Percentiles rank a stretch among this genome's conserved stretches.
These are phyloP conservation scores for Chlorella sp. DNA, from an alignment of 139 green algal species.

Conservation along the genomic window DNA sequence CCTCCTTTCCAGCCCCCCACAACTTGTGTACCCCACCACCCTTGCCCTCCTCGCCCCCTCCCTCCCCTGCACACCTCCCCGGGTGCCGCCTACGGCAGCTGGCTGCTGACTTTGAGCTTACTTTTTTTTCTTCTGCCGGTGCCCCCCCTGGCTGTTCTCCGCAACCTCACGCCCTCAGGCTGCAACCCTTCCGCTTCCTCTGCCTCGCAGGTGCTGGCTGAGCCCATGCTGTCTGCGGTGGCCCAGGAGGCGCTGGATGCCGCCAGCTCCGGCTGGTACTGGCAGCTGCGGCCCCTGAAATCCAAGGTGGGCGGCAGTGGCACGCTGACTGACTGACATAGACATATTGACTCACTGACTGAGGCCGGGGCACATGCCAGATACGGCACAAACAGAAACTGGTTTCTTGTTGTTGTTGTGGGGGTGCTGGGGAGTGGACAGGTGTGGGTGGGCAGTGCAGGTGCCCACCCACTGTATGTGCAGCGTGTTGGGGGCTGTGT, in stretches of 20 bases:
- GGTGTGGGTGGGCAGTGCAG: too few relatives aligned
- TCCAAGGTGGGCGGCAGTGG: not conserved
- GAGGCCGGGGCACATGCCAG: not conserved
- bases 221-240: slow-evolving; percentile 67
- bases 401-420: not conserved
- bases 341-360: not conserved
- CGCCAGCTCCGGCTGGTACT: slow-evolving; percentile 66
- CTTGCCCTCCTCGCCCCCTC: not conserved
- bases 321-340: not conserved
- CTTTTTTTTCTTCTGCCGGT: too few relatives aligned
- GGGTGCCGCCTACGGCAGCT: too few relatives aligned
- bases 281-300: slow-evolving; percentile 51
- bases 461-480: too few relatives aligned
- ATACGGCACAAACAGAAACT: not conserved
- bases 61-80: not conserved
- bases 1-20: not conserved
- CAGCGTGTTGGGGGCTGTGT: too few relatives aligned
- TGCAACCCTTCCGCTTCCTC: not conserved
- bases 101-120: too few relatives aligned
- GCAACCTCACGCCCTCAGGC: not conserved
- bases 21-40: too few relatives aligned
- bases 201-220: slow-evolving; percentile 49
- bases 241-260: slow-evolving; percentile 57
- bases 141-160: too few relatives aligned
- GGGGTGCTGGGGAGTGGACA: too few relatives aligned